Evolutionary conservation across 2,329 filamentous ascomycete species (phyloP).

Genomic region (Colletotrichum spinosum): DNA sequence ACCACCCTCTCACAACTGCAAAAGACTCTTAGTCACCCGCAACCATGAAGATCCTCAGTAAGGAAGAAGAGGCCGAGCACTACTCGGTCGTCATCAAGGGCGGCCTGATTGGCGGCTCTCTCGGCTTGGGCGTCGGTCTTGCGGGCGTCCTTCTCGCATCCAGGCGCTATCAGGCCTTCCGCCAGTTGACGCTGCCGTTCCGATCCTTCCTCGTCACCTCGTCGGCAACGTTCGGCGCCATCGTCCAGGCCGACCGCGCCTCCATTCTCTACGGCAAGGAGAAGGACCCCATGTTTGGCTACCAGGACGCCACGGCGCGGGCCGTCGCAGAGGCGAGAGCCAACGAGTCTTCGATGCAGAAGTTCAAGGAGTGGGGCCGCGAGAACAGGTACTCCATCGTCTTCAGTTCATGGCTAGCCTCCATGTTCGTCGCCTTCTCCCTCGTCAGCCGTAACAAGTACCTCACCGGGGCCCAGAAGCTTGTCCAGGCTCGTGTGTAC

Average conservation of each 20-base stretch:
- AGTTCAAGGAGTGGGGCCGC: conserved; percentile 77
- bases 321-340: conserved; percentile 64
- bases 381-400: conserved; percentile 91
- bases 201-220: conserved; percentile 91
- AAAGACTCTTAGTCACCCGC: conserved; percentile 34
- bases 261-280: conserved; percentile 73
- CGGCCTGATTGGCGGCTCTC: conserved; percentile 77
- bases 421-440: conserved; percentile 79
- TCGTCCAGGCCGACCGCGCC: conserved; percentile 85
- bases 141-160: conserved; percentile 76
- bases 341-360: conserved; percentile 68
- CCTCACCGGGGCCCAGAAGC: conserved; percentile 82
- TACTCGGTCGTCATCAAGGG: conserved; percentile 85
- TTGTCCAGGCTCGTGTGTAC: conserved; percentile 95
- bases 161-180: conserved; percentile 81
- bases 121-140: conserved; percentile 75
- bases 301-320: conserved; percentile 72
- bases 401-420: conserved; percentile 82
- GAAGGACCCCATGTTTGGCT: conserved; percentile 75
- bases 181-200: conserved; percentile 87
- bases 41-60: conserved; percentile 93
- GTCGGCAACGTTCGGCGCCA: conserved; percentile 84
- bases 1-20: not conserved
- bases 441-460: conserved; percentile 83
- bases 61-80: conserved; percentile 91